Percentiles rank a stretch among this genome's conserved stretches.
These are phyloP conservation scores for Cladosporium oxysporum DNA, from an alignment of 2,329 filamentous ascomycete species.

Conservation along the genomic window DNA sequence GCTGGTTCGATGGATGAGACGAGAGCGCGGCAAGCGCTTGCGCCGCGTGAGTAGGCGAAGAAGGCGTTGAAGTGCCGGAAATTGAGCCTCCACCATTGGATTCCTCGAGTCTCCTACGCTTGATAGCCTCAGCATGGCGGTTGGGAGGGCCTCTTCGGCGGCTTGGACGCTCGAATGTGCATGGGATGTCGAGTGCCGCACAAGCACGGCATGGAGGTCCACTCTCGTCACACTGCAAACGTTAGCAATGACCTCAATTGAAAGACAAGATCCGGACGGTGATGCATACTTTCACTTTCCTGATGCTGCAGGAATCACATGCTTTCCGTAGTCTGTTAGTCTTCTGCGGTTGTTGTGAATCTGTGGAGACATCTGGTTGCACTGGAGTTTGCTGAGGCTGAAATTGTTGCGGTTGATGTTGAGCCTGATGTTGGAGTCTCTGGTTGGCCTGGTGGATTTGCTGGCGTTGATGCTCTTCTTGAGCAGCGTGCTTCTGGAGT, in stretches of 20 bases:
- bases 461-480: slow-evolving; percentile 36
- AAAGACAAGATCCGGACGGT: not conserved
- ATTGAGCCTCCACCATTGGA: slow-evolving; percentile 35
- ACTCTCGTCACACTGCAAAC: slow-evolving; percentile 61
- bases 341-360: slow-evolving; percentile 30
- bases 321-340: slow-evolving; percentile 43
- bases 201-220: slow-evolving; percentile 69
- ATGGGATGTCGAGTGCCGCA: slow-evolving; percentile 65
- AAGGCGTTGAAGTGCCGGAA: slow-evolving; percentile 46
- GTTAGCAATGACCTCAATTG: slow-evolving; percentile 15
- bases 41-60: slow-evolving; percentile 56
- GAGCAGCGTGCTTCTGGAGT: slow-evolving; percentile 32
- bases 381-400: slow-evolving; percentile 21
- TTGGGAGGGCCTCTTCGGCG: slow-evolving; percentile 66
- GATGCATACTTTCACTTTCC: slow-evolving; percentile 41
- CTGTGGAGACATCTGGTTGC: slow-evolving; percentile 7
- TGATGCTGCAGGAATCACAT: slow-evolving; percentile 43
- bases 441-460: slow-evolving; percentile 33
- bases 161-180: slow-evolving; percentile 66
- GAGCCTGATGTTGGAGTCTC: slow-evolving; percentile 32
- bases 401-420: slow-evolving; percentile 27
- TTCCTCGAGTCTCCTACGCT: slow-evolving; percentile 57
- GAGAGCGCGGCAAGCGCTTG: slow-evolving; percentile 55
- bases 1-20: slow-evolving; percentile 44
- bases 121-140: slow-evolving; percentile 66